Evolutionary conservation across 805 yeast genomes (phyloP), one percentile per base, ranked within the genome.

Genomic region (Candida caryicola): DNA sequence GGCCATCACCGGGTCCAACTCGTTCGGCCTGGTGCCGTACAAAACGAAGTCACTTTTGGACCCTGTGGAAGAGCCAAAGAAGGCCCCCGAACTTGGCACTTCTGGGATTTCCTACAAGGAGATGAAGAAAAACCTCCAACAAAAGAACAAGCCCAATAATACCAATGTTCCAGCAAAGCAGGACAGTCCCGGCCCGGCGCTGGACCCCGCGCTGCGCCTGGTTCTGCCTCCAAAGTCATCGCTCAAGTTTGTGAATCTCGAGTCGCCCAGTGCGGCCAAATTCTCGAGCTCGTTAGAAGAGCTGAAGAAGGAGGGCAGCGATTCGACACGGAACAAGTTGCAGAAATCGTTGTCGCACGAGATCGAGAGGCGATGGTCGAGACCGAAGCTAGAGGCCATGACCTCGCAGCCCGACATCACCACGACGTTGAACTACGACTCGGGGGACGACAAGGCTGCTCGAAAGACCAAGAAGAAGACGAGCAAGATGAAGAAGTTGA

Each of bases 31-130:
- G 8, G 58, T 60, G 12, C 70, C 72, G 2, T 64, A 57, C 48
- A 66, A 66, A 37, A 66, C 73, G n/a, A 69, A 66, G 46, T 67
- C 73, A 4, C 41, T 69, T 37, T 50, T 69, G 28, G 57, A 48
- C 4, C 71, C 72, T 3, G 45, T 59, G 1, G 64, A 59, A 33
- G 34, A 29, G 26, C 28, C 34, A 8, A 36, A 30, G 4, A 14
- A 30, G 13, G 19, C 32, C 5, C 4, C 37, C 6, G 34, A 18
- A 7, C 19, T 35, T n/a, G 17, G 21, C 10, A 15, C 17, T 10
- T 8, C 27, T 7, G 33, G 38, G 2, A 30, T 62, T 5, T 55
- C 69, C 4, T 62, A 57, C 43, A 59, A 57, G 40, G 71, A 66
- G 36, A 44, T 66, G 47, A 64, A 64, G 48, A 49, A 51, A 30